Evolutionary conservation across 164 flowering plant genomes (phyloP).

Genomic region (Magnolia changhungtana): DNA sequence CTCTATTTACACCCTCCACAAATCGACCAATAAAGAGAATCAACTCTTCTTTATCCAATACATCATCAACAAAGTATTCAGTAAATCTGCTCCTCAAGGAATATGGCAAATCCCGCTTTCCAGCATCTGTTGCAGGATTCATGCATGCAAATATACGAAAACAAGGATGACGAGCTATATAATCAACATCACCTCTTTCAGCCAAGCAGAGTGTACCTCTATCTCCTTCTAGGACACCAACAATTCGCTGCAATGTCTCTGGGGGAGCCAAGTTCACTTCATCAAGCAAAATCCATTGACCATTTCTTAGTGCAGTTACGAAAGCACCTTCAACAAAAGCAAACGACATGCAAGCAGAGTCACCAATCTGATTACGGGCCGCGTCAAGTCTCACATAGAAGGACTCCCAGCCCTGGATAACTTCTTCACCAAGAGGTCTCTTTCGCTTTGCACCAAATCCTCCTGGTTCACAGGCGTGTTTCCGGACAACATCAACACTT

Average conservation of each 20-base stretch:
- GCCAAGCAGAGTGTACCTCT: conserved; percentile 79
- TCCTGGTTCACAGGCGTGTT: conserved; percentile 22
- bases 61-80: conserved; percentile 89
- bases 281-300: conserved; percentile 96
- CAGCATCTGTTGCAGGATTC: conserved; percentile 99
- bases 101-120: conserved; percentile 80
- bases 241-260: conserved; percentile 85
- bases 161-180: conserved; percentile 65
- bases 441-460: conserved; percentile 62
- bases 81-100: conserved; percentile 82
- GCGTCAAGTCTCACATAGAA: conserved; percentile 50
- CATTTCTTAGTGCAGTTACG: conserved; percentile 75
- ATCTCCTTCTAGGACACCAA: conserved; percentile 86
- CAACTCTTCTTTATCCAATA: conserved; percentile 72
- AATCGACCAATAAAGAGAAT: conserved; percentile 53
- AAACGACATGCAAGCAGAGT: conserved; percentile 71
- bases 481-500: conserved; percentile 26
- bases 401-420: conserved; percentile 47
- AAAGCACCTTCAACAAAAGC: conserved; percentile 96
- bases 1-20: conserved; percentile 40
- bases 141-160: conserved; percentile 96
- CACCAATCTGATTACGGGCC: conserved; percentile 48
- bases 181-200: conserved; percentile 80
- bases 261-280: conserved; percentile 98
- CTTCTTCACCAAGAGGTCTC: conserved; percentile 42